Evolutionary conservation across 73 alveolate genomes (phyloP), one percentile per base, ranked within the genome.

Genomic region (Symbiodinium pilosum): DNA sequence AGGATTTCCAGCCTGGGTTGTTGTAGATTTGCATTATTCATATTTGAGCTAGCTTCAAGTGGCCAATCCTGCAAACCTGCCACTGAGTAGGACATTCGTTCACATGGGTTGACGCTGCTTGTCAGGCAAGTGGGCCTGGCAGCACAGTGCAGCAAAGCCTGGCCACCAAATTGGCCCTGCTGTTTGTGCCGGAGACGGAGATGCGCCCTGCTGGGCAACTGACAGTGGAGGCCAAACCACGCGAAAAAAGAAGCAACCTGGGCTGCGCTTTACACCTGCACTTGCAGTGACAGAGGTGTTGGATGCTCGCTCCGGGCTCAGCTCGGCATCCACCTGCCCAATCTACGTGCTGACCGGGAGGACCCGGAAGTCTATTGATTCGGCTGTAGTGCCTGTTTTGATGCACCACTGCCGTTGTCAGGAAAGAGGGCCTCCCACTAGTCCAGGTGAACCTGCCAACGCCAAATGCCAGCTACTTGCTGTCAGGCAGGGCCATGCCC

Each of bases 221-320:
- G 56, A 42, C 30, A 38, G 56, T 81, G 0, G 87, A 81, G 87
- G 87, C 87, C 85, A 64, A 36, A 30, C 21, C 3, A 9, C 11
- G 5, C 21, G 38, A 24, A 32, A 47, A 9, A 47, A 14, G 59
- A 47, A 14, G 21, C 59, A 47, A 47, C n/a, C n/a, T n/a, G n/a
- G n/a, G n/a, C n/a, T n/a, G n/a, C n/a, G n/a, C n/a, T n/a, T n/a
- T n/a, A n/a, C n/a, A n/a, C n/a, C n/a, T 47, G 59, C 6, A 47
- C 59, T 47, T 47, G 59, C 59, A 47, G 14, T 9, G 59, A 9
- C 14, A 28, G 36, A 75, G 40, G 73, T 75, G 47, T 43, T 91
- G 73, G 97, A 91, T 34, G 97, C 88, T 3, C 97, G 97, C 18
- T 91, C 97, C 52, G 84, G 84, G 52, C 87, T 91, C 34, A 68